Evolutionary conservation across 306 rosid species (phyloP).

Genomic region (Prunus mira): DNA sequence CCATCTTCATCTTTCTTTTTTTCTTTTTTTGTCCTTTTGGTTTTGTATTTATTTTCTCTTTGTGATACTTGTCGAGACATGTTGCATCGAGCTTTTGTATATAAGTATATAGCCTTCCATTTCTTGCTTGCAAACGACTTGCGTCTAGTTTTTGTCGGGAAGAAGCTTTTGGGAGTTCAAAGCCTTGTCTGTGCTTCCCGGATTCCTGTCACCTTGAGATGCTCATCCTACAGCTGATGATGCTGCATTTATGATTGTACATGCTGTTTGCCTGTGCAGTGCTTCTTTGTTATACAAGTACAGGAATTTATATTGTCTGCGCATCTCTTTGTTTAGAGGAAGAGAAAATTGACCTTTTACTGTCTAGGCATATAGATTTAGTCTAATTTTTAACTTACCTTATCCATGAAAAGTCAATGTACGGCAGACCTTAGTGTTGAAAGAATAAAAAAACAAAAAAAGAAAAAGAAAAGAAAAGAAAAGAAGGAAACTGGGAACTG

Average conservation of each 20-base stretch:
- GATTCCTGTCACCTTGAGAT: no score
- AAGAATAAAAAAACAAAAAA: no score
- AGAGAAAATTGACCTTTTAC: neutral
- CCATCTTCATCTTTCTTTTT: neutral
- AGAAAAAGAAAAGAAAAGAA: no score
- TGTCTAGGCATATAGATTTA: neutral
- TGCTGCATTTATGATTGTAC: no score
- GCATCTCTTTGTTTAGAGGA: neutral
- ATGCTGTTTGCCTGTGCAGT: neutral
- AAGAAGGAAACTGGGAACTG: no score
- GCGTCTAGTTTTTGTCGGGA: slow-evolving; percentile 1
- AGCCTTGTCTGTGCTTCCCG: neutral
- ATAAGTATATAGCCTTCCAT: slow-evolving; percentile 38
- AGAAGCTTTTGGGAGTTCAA: slow-evolving; percentile 5
- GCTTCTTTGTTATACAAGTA: neutral
- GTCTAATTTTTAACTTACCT: no score
- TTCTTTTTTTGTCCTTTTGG: neutral
- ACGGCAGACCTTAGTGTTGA: no score
- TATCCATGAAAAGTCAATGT: no score
- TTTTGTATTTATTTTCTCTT: neutral
- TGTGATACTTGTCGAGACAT: slow-evolving; percentile 12
- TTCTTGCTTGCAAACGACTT: slow-evolving; percentile 34
- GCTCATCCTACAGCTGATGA: no score
- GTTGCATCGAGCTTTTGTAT: slow-evolving; percentile 36
- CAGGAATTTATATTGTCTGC: neutral